Percentiles rank a stretch among this genome's conserved stretches.
These are phyloP conservation scores for Dryadomyces sulphureus DNA, from an alignment of 2,329 filamentous ascomycete species.

Conservation along the genomic window DNA sequence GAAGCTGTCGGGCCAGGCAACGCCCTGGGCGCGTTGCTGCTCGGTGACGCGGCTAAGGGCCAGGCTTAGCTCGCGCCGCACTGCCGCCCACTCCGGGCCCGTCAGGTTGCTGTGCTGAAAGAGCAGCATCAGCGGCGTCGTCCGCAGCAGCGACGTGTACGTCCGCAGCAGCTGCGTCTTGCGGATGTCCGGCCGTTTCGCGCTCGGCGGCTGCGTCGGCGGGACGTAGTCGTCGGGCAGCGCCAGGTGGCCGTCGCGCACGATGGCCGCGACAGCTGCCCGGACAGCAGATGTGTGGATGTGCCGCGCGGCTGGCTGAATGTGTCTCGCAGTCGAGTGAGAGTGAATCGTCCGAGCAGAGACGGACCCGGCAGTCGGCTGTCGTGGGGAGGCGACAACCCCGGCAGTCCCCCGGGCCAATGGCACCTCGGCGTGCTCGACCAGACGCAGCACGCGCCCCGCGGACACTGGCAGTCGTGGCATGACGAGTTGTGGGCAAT, in stretches of 20 bases:
- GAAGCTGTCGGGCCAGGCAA: conserved; percentile 25
- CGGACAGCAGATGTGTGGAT: conserved; percentile 4
- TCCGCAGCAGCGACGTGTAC: conserved; percentile 78
- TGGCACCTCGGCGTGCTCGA: too few species aligned
- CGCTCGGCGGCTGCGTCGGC: conserved; percentile 71
- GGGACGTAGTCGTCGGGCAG: conserved; percentile 36
- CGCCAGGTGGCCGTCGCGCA: conserved; percentile 11
- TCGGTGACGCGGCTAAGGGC: conserved; percentile 26
- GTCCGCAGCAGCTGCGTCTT: conserved; percentile 78
- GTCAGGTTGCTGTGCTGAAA: conserved; percentile 61
- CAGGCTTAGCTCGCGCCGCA: conserved; percentile 51
- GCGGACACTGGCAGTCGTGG: too few species aligned
- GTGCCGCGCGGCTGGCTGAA: too few species aligned
- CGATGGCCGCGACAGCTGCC: neutral
- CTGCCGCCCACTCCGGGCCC: conserved; percentile 58
- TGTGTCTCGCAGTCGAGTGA: too few species aligned
- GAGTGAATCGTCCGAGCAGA: too few species aligned
- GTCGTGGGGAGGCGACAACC: too few species aligned
- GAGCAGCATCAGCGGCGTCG: conserved; percentile 70
- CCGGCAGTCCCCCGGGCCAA: too few species aligned
- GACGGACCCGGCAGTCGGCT: too few species aligned
- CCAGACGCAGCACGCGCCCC: too few species aligned
- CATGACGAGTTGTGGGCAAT: too few species aligned
- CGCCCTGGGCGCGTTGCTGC: conserved; percentile 5
- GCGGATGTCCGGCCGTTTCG: conserved; percentile 71